Evolutionary conservation across 139 green algal genomes (phyloP).

Genomic region (Picochlorum sp.): DNA sequence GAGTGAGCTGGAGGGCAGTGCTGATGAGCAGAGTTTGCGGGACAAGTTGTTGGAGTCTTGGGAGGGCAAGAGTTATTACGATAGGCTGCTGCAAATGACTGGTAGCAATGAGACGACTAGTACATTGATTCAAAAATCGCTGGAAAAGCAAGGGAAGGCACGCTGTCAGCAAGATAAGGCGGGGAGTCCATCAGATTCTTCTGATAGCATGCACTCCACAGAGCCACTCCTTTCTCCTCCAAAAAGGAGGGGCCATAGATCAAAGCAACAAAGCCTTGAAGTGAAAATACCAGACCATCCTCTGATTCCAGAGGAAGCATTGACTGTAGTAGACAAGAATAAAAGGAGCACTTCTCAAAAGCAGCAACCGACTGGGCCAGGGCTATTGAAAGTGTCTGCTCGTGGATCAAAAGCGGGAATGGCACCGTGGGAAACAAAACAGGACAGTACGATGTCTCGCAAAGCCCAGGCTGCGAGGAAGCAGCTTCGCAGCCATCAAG

Average conservation of each 20-base stretch:
- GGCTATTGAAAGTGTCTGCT: slow-evolving; percentile 13
- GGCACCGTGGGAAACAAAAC: neutral
- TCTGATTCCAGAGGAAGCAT: slow-evolving; percentile 5
- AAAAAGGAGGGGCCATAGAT: neutral
- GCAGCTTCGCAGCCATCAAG: no score
- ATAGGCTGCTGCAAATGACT: slow-evolving; percentile 11
- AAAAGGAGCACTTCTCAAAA: neutral
- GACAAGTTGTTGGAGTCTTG: slow-evolving; percentile 28
- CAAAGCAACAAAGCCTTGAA: neutral
- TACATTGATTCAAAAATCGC: neutral
- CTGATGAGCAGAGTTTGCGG: slow-evolving; percentile 3
- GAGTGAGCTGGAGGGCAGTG: neutral
- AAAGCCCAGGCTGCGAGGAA: no score
- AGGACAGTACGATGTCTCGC: neutral
- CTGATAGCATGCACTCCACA: neutral
- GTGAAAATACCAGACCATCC: neutral
- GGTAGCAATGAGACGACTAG: neutral
- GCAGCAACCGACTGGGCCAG: neutral
- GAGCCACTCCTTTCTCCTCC: neutral
- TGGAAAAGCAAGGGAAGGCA: neutral
- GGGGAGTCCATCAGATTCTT: no score
- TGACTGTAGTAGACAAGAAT: neutral
- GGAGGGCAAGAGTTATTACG: slow-evolving; percentile 23
- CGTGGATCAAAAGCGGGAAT: neutral
- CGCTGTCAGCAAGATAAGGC: neutral